phyloP scores from a whole-genome alignment of 2,329 filamentous ascomycete genomes.

The Hypocreales sp. region DNA sequence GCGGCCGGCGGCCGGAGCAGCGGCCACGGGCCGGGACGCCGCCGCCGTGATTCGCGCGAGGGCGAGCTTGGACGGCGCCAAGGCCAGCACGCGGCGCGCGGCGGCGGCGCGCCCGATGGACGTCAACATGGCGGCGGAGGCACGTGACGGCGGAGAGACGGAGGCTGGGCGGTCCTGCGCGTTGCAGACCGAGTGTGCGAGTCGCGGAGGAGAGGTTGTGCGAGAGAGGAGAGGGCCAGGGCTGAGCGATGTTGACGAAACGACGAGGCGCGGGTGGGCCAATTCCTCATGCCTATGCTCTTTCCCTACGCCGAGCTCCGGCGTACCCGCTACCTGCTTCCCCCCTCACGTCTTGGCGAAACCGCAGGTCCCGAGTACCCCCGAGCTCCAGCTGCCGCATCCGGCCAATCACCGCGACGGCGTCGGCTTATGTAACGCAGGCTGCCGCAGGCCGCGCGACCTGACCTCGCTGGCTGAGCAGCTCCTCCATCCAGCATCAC shows the following conservation, averaged over 20 bases:
- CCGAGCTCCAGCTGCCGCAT: slow-evolving; percentile 1
- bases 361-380: slow-evolving; percentile 2
- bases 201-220: background rate
- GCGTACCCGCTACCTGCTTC: no score
- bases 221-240: background rate
- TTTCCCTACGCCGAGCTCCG: no score
- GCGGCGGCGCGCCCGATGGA: slow-evolving; percentile 22
- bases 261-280: slow-evolving; percentile 5
- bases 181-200: background rate
- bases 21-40: no score
- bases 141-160: no score
- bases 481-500: background rate
- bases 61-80: slow-evolving; percentile 10
- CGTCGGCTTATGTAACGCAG: slow-evolving; percentile 18
- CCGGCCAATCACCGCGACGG: slow-evolving; percentile 13
- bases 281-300: background rate
- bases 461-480: no score
- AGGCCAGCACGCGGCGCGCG: slow-evolving; percentile 16
- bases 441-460: slow-evolving; percentile 21
- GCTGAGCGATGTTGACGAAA: slow-evolving; percentile 4
- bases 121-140: slow-evolving; percentile 29
- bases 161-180: no score
- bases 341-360: no score
- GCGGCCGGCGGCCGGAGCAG: slow-evolving; percentile 7
- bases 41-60: no score